These are phyloP conservation scores for Ormosia semicastrata DNA, from an alignment of 306 rosid species.

Conservation along the genomic window DNA sequence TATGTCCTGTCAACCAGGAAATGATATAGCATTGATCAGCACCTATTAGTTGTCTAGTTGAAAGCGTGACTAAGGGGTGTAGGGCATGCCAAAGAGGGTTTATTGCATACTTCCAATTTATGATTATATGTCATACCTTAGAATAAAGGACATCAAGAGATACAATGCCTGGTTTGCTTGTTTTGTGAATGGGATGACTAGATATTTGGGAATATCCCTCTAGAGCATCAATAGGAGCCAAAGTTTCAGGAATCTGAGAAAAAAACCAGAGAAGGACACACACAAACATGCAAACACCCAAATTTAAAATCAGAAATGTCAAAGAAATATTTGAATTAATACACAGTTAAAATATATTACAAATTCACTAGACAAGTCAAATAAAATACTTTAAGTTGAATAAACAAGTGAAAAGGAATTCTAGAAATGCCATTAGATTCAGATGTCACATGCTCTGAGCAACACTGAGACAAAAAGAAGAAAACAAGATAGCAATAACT, in stretches of 20 bases:
- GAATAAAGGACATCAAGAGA: constrained; percentile 71
- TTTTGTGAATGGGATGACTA: constrained; percentile 95
- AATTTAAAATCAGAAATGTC: background rate
- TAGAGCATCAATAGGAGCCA: constrained; percentile 80
- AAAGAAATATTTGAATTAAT: background rate
- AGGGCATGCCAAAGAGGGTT: no score
- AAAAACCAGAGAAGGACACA: constrained; percentile 1
- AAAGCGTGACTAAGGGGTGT: background rate
- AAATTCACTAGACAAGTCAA: background rate
- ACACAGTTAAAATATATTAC: background rate
- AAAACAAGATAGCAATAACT: background rate
- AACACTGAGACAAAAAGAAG: background rate
- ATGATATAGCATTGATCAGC: background rate
- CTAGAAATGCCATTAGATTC: background rate
- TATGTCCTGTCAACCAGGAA: constrained; percentile 59
- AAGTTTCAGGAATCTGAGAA: constrained; percentile 71
- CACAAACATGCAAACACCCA: constrained; percentile 4
- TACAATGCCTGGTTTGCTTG: constrained; percentile 88
- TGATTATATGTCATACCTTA: constrained; percentile 51
- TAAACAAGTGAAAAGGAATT: background rate
- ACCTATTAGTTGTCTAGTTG: background rate
- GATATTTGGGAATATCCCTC: constrained; percentile 93
- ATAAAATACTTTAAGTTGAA: background rate
- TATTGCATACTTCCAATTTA: background rate
- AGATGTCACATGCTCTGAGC: background rate